Conservation (phyloP, 2,329 filamentous ascomycete genomes). For the Phaeosphaeriaceae sp. region DNA sequence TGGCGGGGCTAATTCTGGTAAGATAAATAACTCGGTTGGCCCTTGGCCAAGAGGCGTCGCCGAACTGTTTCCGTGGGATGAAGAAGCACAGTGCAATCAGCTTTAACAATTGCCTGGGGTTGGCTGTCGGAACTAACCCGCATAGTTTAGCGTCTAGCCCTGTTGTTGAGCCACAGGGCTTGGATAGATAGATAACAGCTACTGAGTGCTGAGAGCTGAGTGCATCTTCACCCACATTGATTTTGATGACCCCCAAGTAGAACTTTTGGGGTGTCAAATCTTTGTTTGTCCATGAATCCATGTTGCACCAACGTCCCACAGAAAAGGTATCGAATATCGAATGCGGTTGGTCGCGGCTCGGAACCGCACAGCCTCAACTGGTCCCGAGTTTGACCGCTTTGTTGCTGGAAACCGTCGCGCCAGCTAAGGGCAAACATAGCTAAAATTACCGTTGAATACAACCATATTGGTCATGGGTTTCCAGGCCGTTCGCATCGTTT, state of each 20-base stretch:
- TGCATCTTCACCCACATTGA: conserved; percentile 19
- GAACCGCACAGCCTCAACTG: conserved; percentile 33
- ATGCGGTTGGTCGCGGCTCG: conserved; percentile 33
- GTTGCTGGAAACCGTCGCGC: conserved; percentile 42
- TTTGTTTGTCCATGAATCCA: conserved; percentile 13
- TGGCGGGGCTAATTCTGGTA: conserved; percentile 36
- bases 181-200: too few species aligned
- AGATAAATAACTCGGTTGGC: conserved; percentile 35
- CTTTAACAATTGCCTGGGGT: conserved; percentile 18
- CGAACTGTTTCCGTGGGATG: conserved; percentile 49
- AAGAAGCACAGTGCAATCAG: conserved; percentile 38
- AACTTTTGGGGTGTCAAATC: too few species aligned
- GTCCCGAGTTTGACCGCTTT: conserved; percentile 45
- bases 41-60: conserved; percentile 45
- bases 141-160: conserved; percentile 25
- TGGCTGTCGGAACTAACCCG: conserved; percentile 24
- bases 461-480: conserved; percentile 26
- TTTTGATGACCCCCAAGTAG: conserved; percentile 12
- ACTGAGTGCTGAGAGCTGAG: too few species aligned
- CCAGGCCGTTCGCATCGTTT: background rate
- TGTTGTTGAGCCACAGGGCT: conserved; percentile 23
- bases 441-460: conserved; percentile 37
- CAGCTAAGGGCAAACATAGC: conserved; percentile 19
- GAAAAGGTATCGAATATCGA: conserved; percentile 9
- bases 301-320: conserved; percentile 11